Conservation (phyloP, 108 stramenopile genomes). For the Asterionellopsis glacialis region DNA sequence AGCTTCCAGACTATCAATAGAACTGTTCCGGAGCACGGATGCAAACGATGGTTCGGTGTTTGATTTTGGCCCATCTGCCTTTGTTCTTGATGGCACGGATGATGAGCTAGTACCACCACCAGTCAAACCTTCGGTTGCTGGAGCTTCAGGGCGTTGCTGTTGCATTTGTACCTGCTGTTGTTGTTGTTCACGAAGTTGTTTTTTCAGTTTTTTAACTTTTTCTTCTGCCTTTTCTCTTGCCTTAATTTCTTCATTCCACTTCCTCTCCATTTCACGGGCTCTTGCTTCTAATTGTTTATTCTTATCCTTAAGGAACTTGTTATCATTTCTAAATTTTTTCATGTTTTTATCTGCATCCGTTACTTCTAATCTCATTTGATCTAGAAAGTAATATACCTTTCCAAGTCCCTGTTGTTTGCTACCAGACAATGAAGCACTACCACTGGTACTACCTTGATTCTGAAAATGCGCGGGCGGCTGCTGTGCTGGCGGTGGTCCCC, state of each 20-base stretch:
- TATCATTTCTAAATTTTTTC: slow-evolving; percentile 52
- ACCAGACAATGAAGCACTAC: no score
- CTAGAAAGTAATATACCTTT: slow-evolving; percentile 70
- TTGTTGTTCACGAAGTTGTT: slow-evolving; percentile 19
- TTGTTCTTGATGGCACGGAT: no score
- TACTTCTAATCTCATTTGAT: slow-evolving; percentile 73
- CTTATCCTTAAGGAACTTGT: slow-evolving; percentile 61
- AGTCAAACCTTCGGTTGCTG: no score
- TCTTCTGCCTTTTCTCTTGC: slow-evolving; percentile 45
- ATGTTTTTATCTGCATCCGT: slow-evolving; percentile 63
- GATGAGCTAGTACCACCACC: no score
- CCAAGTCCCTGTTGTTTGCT: slow-evolving; percentile 41
- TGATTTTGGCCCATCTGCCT: no score
- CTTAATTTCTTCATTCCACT: slow-evolving; percentile 53
- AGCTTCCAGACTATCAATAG: no score
- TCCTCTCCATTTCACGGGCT: slow-evolving; percentile 51
- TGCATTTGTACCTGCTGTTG: no score
- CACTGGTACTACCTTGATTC: no score
- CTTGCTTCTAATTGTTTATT: slow-evolving; percentile 81
- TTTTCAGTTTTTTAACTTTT: slow-evolving; percentile 34
- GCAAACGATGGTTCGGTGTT: no score
- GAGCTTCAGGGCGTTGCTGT: no score
- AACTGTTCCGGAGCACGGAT: no score
- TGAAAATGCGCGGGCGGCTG: no score
- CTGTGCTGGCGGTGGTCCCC: not conserved